Evolutionary conservation across 257 asterid genomes (phyloP), one percentile per base, ranked within the genome.

Genomic region (Agastache rugosa): DNA sequence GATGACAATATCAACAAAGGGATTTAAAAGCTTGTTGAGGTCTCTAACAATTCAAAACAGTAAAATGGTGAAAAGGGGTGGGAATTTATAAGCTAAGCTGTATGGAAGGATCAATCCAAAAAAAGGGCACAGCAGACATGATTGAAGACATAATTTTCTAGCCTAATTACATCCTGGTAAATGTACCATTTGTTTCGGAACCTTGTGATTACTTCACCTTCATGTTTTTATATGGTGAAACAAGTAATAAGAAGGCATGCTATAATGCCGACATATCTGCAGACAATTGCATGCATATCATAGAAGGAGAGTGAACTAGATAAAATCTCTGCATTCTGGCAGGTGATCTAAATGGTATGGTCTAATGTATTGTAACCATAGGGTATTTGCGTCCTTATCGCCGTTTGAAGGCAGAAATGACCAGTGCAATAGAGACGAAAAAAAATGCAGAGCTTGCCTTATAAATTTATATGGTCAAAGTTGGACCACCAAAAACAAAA

Each of bases 221-320:
- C 62, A 67, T 41, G 20, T 29, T 67, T 0, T 7, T 66, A 44
- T 20, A 64, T 7, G 6, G 31, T 12, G 6, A 65, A 54, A 53
- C 34, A 65, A 54, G 35, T 23, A 11, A 39, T 16, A 53, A 5
- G 15, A 54, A 8, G 35, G 48, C 67, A 53, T 54, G 58, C 37
- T 12, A 74, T 22, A 37, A 53, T 23, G 34, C 31, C 44, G 7
- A 51, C 58, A 42, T 51, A 3, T 39, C 19, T 51, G 44, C 31
- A 70, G 31, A 51, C 20, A n/a, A 73, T 25, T 48, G 59, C 17
- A 19, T 35, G 64, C 12, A 65, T 11, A 27, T 53, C 29, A 65
- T 23, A 51, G 34, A 53, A 37, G 63, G 8, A 8, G 35, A 48
- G 45, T 48, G 44, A 59, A n/a, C 25, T 60, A 60, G 58, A 62